Conservation (phyloP, 1,284 basidiomycete genomes). For the Leccinum huronense region DNA sequence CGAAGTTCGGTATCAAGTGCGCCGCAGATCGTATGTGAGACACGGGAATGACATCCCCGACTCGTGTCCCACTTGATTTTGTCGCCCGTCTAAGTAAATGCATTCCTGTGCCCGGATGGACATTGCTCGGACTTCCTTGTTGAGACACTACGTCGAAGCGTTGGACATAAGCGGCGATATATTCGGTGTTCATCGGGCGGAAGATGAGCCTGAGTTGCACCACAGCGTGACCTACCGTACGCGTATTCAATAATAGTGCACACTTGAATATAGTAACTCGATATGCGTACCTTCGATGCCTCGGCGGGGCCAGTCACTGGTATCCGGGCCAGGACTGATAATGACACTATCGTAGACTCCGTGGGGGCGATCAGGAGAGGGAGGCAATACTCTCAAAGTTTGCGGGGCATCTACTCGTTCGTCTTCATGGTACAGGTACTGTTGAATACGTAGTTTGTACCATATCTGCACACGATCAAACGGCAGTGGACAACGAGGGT, state of each 20-base stretch:
- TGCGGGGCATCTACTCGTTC: not conserved
- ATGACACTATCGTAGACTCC: not conserved
- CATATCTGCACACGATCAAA: not conserved
- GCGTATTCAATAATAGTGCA: not conserved
- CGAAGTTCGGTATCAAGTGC: not conserved
- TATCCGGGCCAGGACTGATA: not conserved
- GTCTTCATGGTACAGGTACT: not conserved
- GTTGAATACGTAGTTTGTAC: not conserved
- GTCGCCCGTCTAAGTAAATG: not conserved
- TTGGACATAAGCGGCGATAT: not conserved
- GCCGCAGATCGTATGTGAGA: not conserved
- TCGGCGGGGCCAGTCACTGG: not conserved
- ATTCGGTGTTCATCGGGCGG: not conserved
- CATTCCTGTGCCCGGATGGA: not conserved
- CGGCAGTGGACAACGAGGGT: not conserved
- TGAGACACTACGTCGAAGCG: not conserved
- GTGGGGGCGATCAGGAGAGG: not conserved
- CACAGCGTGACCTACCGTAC: not conserved
- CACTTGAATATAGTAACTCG: not conserved
- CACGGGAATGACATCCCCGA: not conserved
- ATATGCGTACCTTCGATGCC: not conserved
- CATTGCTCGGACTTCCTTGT: not conserved
- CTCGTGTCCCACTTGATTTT: not conserved
- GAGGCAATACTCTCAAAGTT: not conserved
- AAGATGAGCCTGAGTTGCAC: not conserved